Percentiles rank a stretch among this genome's conserved stretches.
Evolutionary conservation across 495 filamentous ascomycete genomes (phyloP).

Genomic region (Penicillium cosmopolitanum): DNA sequence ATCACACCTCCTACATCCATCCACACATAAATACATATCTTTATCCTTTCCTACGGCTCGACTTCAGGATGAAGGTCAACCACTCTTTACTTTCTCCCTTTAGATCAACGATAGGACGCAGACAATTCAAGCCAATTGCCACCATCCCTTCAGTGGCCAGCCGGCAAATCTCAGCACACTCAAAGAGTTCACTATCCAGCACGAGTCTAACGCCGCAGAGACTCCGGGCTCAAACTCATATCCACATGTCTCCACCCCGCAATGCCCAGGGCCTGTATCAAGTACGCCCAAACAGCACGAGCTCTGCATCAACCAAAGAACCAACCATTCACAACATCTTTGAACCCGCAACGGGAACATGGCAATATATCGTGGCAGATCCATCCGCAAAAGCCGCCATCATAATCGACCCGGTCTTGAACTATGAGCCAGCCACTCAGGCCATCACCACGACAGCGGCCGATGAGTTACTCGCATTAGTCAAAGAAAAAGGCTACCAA

Average conservation of each 20-base stretch:
- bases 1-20: too few species aligned
- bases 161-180: neutral
- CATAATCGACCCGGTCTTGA: constrained; percentile 64
- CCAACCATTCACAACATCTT: constrained; percentile 49
- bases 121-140: neutral
- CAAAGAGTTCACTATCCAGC: neutral
- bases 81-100: neutral
- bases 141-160: neutral
- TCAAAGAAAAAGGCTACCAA: constrained; percentile 48
- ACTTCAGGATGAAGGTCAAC: neutral
- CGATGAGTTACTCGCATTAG: constrained; percentile 47
- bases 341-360: constrained; percentile 54
- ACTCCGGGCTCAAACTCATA: neutral
- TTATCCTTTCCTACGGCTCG: neutral
- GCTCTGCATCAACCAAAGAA: constrained; percentile 12
- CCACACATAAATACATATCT: too few species aligned
- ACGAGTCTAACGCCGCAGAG: neutral
- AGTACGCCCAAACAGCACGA: constrained; percentile 11
- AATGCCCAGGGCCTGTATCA: neutral
- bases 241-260: neutral
- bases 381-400: constrained; percentile 47
- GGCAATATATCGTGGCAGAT: constrained; percentile 65
- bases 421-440: constrained; percentile 54
- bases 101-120: neutral
- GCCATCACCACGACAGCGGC: constrained; percentile 52